phyloP scores from a whole-genome alignment of 2,329 filamentous ascomycete species.

The Fusarium beomiforme region DNA sequence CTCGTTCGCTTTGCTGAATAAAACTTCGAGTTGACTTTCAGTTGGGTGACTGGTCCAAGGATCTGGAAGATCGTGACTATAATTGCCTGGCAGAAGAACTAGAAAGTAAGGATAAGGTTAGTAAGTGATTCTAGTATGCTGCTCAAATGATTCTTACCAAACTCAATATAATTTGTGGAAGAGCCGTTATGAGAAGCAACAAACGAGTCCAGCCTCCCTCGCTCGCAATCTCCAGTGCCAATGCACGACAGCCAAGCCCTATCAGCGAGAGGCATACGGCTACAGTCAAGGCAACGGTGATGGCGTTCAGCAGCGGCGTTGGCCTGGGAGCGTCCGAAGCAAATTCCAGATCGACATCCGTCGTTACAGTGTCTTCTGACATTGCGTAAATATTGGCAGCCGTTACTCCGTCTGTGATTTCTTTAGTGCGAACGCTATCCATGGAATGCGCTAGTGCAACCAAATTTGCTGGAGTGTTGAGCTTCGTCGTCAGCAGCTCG shows the following conservation, averaged over 20 bases:
- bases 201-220: background rate
- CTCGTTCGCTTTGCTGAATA: background rate
- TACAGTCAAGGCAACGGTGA: background rate
- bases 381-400: background rate
- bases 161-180: background rate
- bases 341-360: background rate
- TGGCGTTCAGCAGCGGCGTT: background rate
- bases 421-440: too few species aligned
- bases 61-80: background rate
- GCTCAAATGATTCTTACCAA: background rate
- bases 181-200: background rate
- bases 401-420: background rate
- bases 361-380: background rate
- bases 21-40: conserved; percentile 27
- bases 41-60: background rate
- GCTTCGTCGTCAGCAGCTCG: background rate
- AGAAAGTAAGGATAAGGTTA: background rate
- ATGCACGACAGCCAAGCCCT: background rate
- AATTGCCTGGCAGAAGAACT: background rate
- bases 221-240: background rate
- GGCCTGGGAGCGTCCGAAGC: background rate
- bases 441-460: background rate
- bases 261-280: background rate
- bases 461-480: background rate
- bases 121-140: accelerated